Conservation (phyloP, 2,329 filamentous ascomycete genomes). For the Alternaria sp. region DNA sequence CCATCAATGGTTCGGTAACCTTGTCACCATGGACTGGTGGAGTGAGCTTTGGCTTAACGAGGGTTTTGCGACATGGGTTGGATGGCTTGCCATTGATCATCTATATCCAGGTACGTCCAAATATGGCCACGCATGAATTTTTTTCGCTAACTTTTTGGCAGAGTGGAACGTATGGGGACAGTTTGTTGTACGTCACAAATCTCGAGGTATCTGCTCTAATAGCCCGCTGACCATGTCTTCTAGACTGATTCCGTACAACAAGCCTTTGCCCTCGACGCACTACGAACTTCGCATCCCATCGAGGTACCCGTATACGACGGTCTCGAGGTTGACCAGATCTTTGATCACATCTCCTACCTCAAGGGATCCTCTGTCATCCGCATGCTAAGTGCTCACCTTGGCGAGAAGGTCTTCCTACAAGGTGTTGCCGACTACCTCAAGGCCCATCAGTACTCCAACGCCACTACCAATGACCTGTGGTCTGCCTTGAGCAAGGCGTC, state of each 20-base stretch:
- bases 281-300: conserved; percentile 93
- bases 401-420: conserved; percentile 85
- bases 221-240: conserved; percentile 51
- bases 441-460: conserved; percentile 85
- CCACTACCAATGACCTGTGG: conserved; percentile 92
- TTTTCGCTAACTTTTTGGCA: conserved; percentile 37
- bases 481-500: conserved; percentile 85
- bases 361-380: conserved; percentile 97
- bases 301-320: conserved; percentile 94
- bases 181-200: conserved; percentile 75
- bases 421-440: conserved; percentile 91
- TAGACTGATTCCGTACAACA: conserved; percentile 89
- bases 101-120: conserved; percentile 73
- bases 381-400: conserved; percentile 92
- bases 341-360: conserved; percentile 94
- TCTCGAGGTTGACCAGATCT: conserved; percentile 96
- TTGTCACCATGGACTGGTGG: conserved; percentile 98
- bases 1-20: conserved; percentile 95
- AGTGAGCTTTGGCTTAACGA: conserved; percentile 90
- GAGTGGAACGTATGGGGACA: conserved; percentile 99
- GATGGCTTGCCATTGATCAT: conserved; percentile 90
- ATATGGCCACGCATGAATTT: background rate
- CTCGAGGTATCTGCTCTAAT: conserved; percentile 60
- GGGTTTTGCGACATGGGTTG: conserved; percentile 97
- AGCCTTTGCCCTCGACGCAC: conserved; percentile 87